phyloP scores from a whole-genome alignment of 805 yeast genomes.

The Schwanniomyces pseudopolymorphus region DNA sequence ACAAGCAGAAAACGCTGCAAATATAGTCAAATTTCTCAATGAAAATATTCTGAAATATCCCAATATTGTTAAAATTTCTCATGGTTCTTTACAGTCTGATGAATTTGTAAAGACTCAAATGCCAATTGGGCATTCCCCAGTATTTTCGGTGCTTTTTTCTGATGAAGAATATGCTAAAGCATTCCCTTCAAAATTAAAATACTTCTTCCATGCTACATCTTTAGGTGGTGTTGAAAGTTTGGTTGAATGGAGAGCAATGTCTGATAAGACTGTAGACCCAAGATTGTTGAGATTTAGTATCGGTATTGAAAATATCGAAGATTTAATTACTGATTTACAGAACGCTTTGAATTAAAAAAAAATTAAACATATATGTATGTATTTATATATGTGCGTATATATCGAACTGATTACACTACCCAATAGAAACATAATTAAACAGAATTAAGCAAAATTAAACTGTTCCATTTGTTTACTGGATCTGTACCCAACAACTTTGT shows the following conservation, averaged over 20 bases:
- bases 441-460: slow-evolving; percentile 5
- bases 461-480: slow-evolving; percentile 34
- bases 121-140: slow-evolving; percentile 66
- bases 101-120: slow-evolving; percentile 64
- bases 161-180: slow-evolving; percentile 54
- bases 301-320: slow-evolving; percentile 78
- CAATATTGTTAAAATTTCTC: slow-evolving; percentile 53
- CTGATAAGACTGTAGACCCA: slow-evolving; percentile 51
- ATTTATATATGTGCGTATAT: no score
- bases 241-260: slow-evolving; percentile 86
- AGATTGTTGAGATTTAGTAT: slow-evolving; percentile 71
- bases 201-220: slow-evolving; percentile 89
- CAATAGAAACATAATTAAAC: background rate
- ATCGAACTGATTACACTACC: no score
- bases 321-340: slow-evolving; percentile 71
- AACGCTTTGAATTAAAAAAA: slow-evolving; percentile 41
- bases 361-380: background rate
- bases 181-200: slow-evolving; percentile 64
- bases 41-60: slow-evolving; percentile 51
- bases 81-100: slow-evolving; percentile 77
- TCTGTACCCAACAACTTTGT: slow-evolving; percentile 57
- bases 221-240: slow-evolving; percentile 90
- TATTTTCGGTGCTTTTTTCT: slow-evolving; percentile 62
- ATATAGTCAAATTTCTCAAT: slow-evolving; percentile 57
- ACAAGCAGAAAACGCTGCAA: slow-evolving; percentile 64